Evolutionary conservation across 1,139 yeast genomes (phyloP).

Genomic region (Candida tropicalis): DNA sequence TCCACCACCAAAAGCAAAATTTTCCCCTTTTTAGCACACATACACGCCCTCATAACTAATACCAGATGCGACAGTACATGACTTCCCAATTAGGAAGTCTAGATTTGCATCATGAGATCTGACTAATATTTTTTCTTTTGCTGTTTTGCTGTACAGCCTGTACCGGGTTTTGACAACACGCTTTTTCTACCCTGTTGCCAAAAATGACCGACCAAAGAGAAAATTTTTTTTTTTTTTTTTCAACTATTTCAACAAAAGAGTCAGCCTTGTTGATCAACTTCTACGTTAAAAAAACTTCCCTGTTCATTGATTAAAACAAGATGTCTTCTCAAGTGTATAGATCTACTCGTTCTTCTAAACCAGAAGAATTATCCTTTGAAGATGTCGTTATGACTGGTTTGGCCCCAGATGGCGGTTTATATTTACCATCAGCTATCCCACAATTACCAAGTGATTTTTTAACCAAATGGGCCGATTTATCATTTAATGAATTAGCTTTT

Average conservation of each 20-base stretch:
- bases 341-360: conserved; percentile 75
- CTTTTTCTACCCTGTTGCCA: not conserved
- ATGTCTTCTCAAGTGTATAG: conserved; percentile 62
- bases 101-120: conserved; percentile 10
- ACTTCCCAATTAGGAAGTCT: conserved; percentile 9
- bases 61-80: not conserved
- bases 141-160: not conserved
- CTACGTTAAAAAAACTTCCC: not conserved
- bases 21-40: no score
- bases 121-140: conserved; percentile 8
- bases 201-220: no score
- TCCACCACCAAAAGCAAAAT: no score
- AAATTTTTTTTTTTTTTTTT: conserved; percentile 6
- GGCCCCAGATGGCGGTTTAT: conserved; percentile 95
- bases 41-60: not conserved
- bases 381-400: conserved; percentile 92
- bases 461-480: conserved; percentile 67
- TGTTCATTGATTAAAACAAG: not conserved
- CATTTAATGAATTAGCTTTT: conserved; percentile 85
- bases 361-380: conserved; percentile 72
- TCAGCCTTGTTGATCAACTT: not conserved
- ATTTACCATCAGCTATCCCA: conserved; percentile 85
- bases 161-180: not conserved
- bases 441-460: conserved; percentile 61
- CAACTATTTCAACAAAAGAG: not conserved